Evolutionary conservation across 2,329 filamentous ascomycete genomes (phyloP), one percentile per base, ranked within the genome.

Genomic region (Plectosphaerella sp.): DNA sequence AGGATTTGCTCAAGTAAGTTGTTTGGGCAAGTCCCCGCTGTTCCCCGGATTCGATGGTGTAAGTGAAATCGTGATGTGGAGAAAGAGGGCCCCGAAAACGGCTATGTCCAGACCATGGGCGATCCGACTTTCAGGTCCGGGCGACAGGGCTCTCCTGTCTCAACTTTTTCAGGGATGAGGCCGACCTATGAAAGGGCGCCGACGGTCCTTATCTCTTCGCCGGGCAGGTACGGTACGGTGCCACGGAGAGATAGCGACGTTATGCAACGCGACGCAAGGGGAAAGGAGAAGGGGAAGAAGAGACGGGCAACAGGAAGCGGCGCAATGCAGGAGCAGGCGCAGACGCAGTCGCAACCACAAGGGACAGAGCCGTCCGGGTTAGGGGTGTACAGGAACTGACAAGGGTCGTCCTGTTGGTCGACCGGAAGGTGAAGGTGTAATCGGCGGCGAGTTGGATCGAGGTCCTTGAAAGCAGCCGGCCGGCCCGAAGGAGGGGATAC

Each of bases 271-370:
- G 56, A 55, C 55, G 55, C 51, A 49, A 52, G 55, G 47, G 37
- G 53, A 46, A 56, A 50, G 28, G 14, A n/a, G 16, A 47, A 47
- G 28, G 14, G 28, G 16, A 47, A 47, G 45, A 28, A 36, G 35
- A n/a, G 42, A 11, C 20, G n/a, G 20, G 28, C 28, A 33, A 12
- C 28, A 33, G 4, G 49, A 52, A 53, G 51, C 56, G 59, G 59
- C 58, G 62, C 65, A 67, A 66, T 65, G 58, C 64, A 61, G 60
- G 54, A n/a, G n/a, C n/a, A n/a, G n/a, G n/a, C 49, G 56, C 52
- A 54, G 54, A 54, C 52, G 54, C 56, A 54, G 53, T 54, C 57
- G 55, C 58, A 43, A 43, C 41, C 37, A 39, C 37, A 39, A 39
- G 16, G 37, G 16, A 39, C 37, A 39, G 16, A 18, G 37, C 37